Evolutionary conservation across 1,139 yeast genomes (phyloP).

Genomic region (Tardiomyces digboiensis): DNA sequence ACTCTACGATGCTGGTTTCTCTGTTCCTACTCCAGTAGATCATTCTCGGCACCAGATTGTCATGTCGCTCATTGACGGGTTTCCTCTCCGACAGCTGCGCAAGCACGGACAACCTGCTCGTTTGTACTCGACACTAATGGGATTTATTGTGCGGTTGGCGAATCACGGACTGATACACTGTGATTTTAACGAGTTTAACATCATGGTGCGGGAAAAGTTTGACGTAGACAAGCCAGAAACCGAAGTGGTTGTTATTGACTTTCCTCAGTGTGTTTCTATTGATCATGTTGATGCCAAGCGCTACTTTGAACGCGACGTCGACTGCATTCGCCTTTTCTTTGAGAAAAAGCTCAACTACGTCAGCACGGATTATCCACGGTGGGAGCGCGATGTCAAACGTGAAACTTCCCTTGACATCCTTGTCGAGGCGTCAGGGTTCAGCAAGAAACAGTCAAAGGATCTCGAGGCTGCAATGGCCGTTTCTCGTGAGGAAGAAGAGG

Average conservation of each 20-base stretch:
- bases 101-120: slow-evolving; percentile 58
- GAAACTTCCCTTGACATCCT: slow-evolving; percentile 62
- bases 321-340: slow-evolving; percentile 78
- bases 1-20: slow-evolving; percentile 63
- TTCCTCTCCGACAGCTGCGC: slow-evolving; percentile 77
- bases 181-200: slow-evolving; percentile 95
- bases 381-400: slow-evolving; percentile 65
- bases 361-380: slow-evolving; percentile 76
- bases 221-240: slow-evolving; percentile 40
- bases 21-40: slow-evolving; percentile 85
- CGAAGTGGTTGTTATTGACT: slow-evolving; percentile 81
- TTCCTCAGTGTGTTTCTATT: slow-evolving; percentile 95
- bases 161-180: slow-evolving; percentile 91
- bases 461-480: slow-evolving; percentile 62
- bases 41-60: slow-evolving; percentile 85
- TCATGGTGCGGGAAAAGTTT: slow-evolving; percentile 64
- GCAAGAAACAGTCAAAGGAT: slow-evolving; percentile 62
- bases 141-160: slow-evolving; percentile 73
- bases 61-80: slow-evolving; percentile 87
- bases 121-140: slow-evolving; percentile 78
- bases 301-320: slow-evolving; percentile 87
- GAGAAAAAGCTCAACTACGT: slow-evolving; percentile 65
- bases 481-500: slow-evolving; percentile 38
- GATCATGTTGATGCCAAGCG: slow-evolving; percentile 83
- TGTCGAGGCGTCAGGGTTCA: slow-evolving; percentile 88